A percentile compares a stretch with the other conserved stretches of the same genome.
Conservation (phyloP, 371 early-diverging fungal genomes). For the Zancudomyces culisetae region DNA sequence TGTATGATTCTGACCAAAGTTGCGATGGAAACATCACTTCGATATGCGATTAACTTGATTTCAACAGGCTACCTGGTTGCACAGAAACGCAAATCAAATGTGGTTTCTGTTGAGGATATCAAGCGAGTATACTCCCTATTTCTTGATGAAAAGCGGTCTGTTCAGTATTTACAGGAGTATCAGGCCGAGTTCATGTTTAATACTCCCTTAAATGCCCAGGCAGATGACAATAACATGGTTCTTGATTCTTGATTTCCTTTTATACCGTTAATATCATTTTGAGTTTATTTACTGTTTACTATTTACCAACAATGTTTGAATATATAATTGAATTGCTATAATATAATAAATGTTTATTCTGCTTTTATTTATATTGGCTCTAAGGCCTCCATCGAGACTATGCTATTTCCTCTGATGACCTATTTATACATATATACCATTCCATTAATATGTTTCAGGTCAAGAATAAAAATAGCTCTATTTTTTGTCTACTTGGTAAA, state of each 20-base stretch:
- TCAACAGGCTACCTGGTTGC: slow-evolving; percentile 80
- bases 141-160: slow-evolving; percentile 90
- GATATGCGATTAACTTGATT: slow-evolving; percentile 94
- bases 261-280: too few species aligned
- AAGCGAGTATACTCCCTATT: slow-evolving; percentile 83
- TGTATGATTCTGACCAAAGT: slow-evolving; percentile 74
- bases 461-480: background rate
- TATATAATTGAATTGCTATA: too few species aligned
- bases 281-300: too few species aligned
- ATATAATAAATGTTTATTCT: too few species aligned
- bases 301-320: too few species aligned
- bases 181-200: slow-evolving; percentile 90
- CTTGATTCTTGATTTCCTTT: too few species aligned
- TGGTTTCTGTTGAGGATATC: slow-evolving; percentile 82
- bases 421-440: slow-evolving; percentile 54
- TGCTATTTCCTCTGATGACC: slow-evolving; percentile 88
- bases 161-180: slow-evolving; percentile 73
- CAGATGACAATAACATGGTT: too few species aligned
- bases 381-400: slow-evolving; percentile 73
- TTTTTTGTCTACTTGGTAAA: background rate
- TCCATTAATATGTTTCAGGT: background rate
- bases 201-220: background rate
- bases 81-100: slow-evolving; percentile 68
- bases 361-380: slow-evolving; percentile 47
- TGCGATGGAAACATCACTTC: slow-evolving; percentile 78